Conservation (phyloP, 2,329 filamentous ascomycete genomes). For the Exophiala sp. region DNA sequence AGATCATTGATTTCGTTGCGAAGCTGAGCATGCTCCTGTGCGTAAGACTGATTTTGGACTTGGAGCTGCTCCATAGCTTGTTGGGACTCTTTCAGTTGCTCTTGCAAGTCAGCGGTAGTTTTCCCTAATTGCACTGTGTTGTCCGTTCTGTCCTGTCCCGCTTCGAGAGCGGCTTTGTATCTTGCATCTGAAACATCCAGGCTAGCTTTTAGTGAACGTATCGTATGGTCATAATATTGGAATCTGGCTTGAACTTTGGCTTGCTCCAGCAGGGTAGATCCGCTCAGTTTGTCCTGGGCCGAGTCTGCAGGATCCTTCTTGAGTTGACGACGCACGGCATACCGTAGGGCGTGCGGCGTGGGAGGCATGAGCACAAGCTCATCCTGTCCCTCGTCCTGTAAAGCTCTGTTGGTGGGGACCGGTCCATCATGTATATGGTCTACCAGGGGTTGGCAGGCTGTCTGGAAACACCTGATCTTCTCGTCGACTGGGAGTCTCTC, state of each 20-base stretch:
- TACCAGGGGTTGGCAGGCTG: constrained; percentile 8
- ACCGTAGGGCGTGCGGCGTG: neutral
- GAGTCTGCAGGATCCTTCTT: neutral
- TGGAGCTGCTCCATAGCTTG: constrained; percentile 3
- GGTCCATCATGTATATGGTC: constrained; percentile 4
- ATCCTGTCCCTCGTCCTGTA: neutral
- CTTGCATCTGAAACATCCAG: constrained; percentile 7
- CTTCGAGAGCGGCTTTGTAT: constrained; percentile 10
- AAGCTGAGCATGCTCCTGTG: constrained; percentile 8
- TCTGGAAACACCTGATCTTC: constrained; percentile 12
- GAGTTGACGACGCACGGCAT: constrained; percentile 8
- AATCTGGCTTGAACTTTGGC: constrained; percentile 6
- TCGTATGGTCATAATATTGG: constrained; percentile 4
- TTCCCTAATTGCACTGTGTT: constrained; percentile 4
- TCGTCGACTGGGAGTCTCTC: neutral
- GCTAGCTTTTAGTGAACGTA: constrained; percentile 9
- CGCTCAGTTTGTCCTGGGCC: neutral
- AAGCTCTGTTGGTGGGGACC: neutral
- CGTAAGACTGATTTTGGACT: neutral
- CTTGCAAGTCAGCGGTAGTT: constrained; percentile 1
- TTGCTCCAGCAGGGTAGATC: neutral
- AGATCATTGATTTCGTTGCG: constrained; percentile 7
- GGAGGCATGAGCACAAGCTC: constrained; percentile 10
- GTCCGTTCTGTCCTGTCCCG: constrained; percentile 3
- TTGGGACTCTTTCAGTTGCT: constrained; percentile 11